Base-by-base conservation (phyloP, 2,329 filamentous ascomycete genomes). In the Pseudocercospora musae region DNA sequence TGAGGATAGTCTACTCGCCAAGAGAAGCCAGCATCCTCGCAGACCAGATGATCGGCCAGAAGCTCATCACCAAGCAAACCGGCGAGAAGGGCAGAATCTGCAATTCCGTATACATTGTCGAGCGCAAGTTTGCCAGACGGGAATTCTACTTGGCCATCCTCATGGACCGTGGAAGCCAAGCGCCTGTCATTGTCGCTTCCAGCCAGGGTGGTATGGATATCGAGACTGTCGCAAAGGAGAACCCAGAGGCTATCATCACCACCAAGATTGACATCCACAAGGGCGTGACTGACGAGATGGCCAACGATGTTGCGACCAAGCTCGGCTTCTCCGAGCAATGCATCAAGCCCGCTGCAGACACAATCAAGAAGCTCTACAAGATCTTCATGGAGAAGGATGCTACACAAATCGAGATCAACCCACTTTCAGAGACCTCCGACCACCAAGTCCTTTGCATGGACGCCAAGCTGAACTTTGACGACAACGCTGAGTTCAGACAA, bases 121-220 rank as follows among this genome's bases (percentile, higher is more conserved):
- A 99, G 86, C 93, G 95, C 86, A 99, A 99, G 85, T 99, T 97
- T 76, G 95, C 95, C 73, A 92, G 95, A 71, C 90, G 95, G 77
- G 95, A 99, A 82, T 99, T 99, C 84, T 99, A 99, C 85, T 89
- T 99, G 63, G 95, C 95, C 75, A 89, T 99, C 75, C 89, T 99
- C 73, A 98, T 99, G 95, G 95, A 99, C 84, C 92, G 95, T 75
- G 87, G 85, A 70, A 89, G 90, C 57, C 95, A 98, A 82, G 85
- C 86, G 69, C 95, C 95, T 72, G 92, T 98, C 76, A 97, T 99
- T 72, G 93, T 99, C 65, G 94, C 95, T 71, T 98, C 94, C 65
- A 97, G 93, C 62, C 95, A 99, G 82, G 95, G 95, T 79, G 95
- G 95, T 78, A 96, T 99, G 92, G 95, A 99, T 79, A 99, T 99